phyloP scores from a whole-genome alignment of 2,329 filamentous ascomycete genomes.

The Lanzia echinophila region DNA sequence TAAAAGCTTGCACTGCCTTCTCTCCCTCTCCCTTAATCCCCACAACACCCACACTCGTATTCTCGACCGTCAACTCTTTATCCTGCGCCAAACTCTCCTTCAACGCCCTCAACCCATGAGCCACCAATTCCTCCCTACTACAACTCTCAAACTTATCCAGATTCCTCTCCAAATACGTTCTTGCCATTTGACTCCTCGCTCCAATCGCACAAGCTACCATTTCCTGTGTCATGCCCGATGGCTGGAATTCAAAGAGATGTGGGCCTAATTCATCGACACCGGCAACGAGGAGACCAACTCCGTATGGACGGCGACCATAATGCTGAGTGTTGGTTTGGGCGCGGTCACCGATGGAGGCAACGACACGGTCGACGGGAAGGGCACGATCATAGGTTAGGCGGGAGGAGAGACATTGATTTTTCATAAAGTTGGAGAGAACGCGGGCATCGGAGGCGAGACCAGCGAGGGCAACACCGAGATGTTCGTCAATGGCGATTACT shows the following conservation, averaged over 20 bases:
- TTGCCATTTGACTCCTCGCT: constrained; percentile 91
- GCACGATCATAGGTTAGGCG: constrained; percentile 93
- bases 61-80: constrained; percentile 94
- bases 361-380: constrained; percentile 83
- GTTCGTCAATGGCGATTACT: constrained; percentile 92
- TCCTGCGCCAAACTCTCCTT: constrained; percentile 97
- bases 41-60: constrained; percentile 85
- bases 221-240: constrained; percentile 91
- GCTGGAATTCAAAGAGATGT: constrained; percentile 98
- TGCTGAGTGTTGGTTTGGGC: constrained; percentile 97
- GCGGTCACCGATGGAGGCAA: constrained; percentile 88
- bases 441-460: constrained; percentile 96
- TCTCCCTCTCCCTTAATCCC: constrained; percentile 50
- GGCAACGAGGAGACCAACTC: constrained; percentile 85
- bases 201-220: constrained; percentile 96
- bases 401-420: constrained; percentile 93
- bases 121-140: constrained; percentile 77
- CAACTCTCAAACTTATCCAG: constrained; percentile 73
- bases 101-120: constrained; percentile 82
- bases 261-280: constrained; percentile 91
- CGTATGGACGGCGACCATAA: constrained; percentile 93
- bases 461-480: constrained; percentile 91
- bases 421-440: constrained; percentile 99
- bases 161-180: constrained; percentile 93
- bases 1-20: constrained; percentile 69